phyloP scores from a whole-genome alignment of 148 eudicot species.

The Vaccinium macrocarpon region DNA sequence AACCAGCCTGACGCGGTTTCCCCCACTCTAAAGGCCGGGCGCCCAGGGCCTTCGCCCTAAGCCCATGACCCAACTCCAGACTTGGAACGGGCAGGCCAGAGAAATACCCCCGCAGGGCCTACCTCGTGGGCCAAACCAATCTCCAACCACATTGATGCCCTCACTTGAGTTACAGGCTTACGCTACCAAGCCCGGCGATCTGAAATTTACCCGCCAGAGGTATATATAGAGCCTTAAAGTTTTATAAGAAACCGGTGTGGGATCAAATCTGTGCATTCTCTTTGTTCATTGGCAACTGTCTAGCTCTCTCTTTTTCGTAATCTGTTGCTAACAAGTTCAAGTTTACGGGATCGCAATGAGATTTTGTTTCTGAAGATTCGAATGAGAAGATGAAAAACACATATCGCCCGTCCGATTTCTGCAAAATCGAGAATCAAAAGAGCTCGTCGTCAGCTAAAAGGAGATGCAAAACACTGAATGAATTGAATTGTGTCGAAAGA shows the following conservation, averaged over 20 bases:
- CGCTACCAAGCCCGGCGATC: background rate
- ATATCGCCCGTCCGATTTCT: too few relatives aligned
- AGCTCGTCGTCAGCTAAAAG: too few relatives aligned
- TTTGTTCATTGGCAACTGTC: too few relatives aligned
- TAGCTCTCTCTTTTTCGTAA: too few relatives aligned
- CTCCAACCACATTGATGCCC: background rate
- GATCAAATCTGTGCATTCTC: background rate
- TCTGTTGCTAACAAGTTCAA: too few relatives aligned
- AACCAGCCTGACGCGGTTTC: background rate
- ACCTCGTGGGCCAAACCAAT: background rate
- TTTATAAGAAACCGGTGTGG: background rate
- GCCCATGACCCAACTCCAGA: background rate
- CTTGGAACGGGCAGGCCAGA: background rate
- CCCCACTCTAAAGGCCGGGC: background rate
- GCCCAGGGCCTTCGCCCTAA: background rate
- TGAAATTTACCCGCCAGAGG: rapidly evolving
- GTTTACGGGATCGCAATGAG: too few relatives aligned
- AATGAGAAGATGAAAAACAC: too few relatives aligned
- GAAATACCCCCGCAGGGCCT: background rate
- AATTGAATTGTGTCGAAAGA: background rate
- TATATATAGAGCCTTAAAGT: background rate
- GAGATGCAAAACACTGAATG: too few relatives aligned
- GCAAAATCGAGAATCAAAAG: too few relatives aligned
- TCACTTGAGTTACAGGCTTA: background rate
- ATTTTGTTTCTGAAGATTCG: too few relatives aligned